Evolutionary conservation across 768 basidiomycete genomes (phyloP).

Genomic region (Gloeophyllum trabeum): DNA sequence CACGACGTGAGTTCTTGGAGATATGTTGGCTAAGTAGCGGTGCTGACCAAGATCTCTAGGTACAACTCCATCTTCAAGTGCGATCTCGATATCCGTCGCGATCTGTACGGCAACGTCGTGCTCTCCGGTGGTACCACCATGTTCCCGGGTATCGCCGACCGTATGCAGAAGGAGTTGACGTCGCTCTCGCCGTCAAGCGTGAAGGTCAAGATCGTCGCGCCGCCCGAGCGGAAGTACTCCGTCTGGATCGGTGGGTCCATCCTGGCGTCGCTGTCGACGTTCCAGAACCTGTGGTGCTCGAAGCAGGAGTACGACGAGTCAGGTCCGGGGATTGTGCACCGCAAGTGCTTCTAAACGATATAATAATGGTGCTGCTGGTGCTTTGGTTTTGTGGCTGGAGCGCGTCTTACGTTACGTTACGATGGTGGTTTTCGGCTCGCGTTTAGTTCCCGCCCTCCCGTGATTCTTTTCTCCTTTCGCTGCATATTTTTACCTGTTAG

Average conservation of each 20-base stretch:
- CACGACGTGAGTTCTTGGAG: slow-evolving; percentile 36
- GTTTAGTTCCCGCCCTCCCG: too few relatives aligned
- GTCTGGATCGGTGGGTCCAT: slow-evolving; percentile 92
- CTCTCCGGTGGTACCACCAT: slow-evolving; percentile 56
- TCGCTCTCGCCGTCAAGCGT: slow-evolving; percentile 77
- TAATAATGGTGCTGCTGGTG: too few relatives aligned
- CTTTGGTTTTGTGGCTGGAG: too few relatives aligned
- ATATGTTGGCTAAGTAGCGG: too few relatives aligned
- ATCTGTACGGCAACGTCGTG: slow-evolving; percentile 73
- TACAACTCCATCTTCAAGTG: slow-evolving; percentile 56
- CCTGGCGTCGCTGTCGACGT: slow-evolving; percentile 82
- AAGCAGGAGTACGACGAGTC: slow-evolving; percentile 90
- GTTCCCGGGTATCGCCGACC: slow-evolving; percentile 94
- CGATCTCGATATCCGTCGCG: slow-evolving; percentile 79
- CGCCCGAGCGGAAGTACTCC: slow-evolving; percentile 90
- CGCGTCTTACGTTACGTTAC: too few relatives aligned
- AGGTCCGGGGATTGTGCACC: slow-evolving; percentile 71
- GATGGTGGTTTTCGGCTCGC: too few relatives aligned
- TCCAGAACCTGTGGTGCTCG: slow-evolving; percentile 95
- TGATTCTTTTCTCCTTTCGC: too few relatives aligned
- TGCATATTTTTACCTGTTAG: too few relatives aligned
- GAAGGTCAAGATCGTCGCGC: slow-evolving; percentile 93
- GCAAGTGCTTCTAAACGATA: slow-evolving; percentile 41
- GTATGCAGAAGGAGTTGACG: slow-evolving; percentile 92
- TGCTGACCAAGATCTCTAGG: too few relatives aligned